Evolutionary conservation across 2,329 filamentous ascomycete genomes (phyloP).

Genomic region (Chaetomium sp.): DNA sequence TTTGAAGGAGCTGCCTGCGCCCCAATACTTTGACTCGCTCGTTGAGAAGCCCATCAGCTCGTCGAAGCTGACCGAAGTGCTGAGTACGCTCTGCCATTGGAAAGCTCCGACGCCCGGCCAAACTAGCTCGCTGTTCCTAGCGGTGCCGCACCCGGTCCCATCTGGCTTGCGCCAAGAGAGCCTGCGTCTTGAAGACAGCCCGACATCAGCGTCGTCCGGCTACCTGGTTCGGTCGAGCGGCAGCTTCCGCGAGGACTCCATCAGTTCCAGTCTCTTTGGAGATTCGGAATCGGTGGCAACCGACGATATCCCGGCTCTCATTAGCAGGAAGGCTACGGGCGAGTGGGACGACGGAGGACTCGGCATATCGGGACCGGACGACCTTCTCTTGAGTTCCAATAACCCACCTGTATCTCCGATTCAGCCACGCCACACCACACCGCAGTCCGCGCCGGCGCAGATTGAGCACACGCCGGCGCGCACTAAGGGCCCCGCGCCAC

Average conservation of each 20-base stretch:
- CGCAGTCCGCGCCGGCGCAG: conserved; percentile 66
- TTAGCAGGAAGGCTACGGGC: conserved; percentile 71
- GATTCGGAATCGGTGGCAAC: conserved; percentile 78
- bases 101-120: conserved; percentile 67
- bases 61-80: conserved; percentile 84
- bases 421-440: conserved; percentile 53
- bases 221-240: conserved; percentile 71
- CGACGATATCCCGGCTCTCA: conserved; percentile 76
- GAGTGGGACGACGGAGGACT: conserved; percentile 81
- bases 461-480: conserved; percentile 54
- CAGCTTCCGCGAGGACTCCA: conserved; percentile 82
- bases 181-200: conserved; percentile 72
- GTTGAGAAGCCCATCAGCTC: conserved; percentile 97
- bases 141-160: conserved; percentile 61
- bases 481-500: conserved; percentile 51
- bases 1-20: conserved; percentile 92
- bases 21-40: conserved; percentile 92
- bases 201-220: conserved; percentile 74
- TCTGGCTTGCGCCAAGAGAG: conserved; percentile 68
- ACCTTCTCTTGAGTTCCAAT: conserved; percentile 42
- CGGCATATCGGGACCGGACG: conserved; percentile 69
- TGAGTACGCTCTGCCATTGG: conserved; percentile 90
- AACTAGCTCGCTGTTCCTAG: conserved; percentile 46
- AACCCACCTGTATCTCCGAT: conserved; percentile 50
- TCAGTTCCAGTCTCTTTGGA: conserved; percentile 84